Conservation (phyloP, 768 basidiomycete genomes). For the Suillus discolor region DNA sequence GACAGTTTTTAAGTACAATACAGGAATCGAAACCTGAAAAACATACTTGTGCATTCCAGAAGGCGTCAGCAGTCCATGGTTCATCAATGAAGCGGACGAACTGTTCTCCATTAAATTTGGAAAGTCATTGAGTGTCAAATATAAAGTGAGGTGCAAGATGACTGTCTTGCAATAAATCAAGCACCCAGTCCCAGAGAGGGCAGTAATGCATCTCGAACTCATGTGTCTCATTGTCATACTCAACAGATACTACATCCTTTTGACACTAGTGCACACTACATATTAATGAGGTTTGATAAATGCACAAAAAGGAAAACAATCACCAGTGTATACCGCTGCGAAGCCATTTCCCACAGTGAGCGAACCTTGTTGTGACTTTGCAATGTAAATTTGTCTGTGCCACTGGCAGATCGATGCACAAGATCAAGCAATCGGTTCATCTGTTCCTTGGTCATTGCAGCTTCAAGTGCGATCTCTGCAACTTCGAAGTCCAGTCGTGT, state of each 20-base stretch:
- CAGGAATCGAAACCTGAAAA: no score
- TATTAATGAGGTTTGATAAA: background rate
- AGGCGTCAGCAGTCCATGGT: no score
- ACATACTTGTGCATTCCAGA: no score
- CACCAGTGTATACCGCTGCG: background rate
- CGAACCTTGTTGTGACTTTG: background rate
- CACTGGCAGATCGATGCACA: background rate
- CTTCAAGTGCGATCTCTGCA: background rate
- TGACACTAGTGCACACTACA: background rate
- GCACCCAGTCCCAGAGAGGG: no score
- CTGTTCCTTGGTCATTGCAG: background rate
- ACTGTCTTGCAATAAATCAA: no score
- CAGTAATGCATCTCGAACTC: no score
- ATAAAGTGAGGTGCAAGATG: no score
- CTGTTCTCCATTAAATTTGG: no score
- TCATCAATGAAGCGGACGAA: no score
- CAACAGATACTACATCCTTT: background rate
- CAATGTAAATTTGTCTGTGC: background rate
- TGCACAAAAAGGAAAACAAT: background rate
- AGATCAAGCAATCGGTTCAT: background rate
- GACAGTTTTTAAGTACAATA: no score
- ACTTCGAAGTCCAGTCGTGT: background rate
- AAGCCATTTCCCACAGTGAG: background rate
- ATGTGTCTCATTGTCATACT: no score
- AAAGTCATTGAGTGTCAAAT: no score